Percentiles rank a stretch among this genome's conserved stretches.
Conservation (phyloP, 2,329 filamentous ascomycete species). For the Aspergillus puulaauensis region DNA sequence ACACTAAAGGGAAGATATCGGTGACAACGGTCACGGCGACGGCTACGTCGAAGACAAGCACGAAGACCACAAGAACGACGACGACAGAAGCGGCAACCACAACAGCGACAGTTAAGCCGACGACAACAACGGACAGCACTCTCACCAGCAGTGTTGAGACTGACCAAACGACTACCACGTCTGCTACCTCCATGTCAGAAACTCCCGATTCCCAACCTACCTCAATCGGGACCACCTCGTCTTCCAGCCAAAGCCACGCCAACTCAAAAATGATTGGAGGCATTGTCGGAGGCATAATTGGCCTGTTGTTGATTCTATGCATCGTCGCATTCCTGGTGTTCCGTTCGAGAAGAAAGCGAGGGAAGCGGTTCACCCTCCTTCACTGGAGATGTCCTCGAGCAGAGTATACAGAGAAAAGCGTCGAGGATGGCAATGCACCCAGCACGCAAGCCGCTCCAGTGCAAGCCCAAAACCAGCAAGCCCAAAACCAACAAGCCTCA, state of each 20-base stretch:
- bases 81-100: background rate
- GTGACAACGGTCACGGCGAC: background rate
- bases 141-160: background rate
- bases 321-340: constrained; percentile 8
- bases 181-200: background rate
- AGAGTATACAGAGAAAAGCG: background rate
- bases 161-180: background rate
- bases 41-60: background rate
- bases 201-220: background rate
- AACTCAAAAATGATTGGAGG: constrained; percentile 4
- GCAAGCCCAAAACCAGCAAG: background rate
- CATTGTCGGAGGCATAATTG: constrained; percentile 3
- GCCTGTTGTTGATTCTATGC: constrained; percentile 1
- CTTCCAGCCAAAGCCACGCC: background rate
- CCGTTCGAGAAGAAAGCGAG: constrained; percentile 3
- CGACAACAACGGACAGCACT: constrained; percentile 1
- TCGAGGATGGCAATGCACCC: background rate
- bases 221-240: background rate
- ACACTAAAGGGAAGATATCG: background rate
- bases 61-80: background rate
- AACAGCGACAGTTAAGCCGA: background rate
- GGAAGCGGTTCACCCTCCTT: constrained; percentile 10
- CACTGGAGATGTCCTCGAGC: constrained; percentile 2
- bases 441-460: background rate
- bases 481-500: background rate